These are phyloP conservation scores for Eryngium alpinum DNA, from an alignment of 140 eudicot genomes.

Conservation along the genomic window DNA sequence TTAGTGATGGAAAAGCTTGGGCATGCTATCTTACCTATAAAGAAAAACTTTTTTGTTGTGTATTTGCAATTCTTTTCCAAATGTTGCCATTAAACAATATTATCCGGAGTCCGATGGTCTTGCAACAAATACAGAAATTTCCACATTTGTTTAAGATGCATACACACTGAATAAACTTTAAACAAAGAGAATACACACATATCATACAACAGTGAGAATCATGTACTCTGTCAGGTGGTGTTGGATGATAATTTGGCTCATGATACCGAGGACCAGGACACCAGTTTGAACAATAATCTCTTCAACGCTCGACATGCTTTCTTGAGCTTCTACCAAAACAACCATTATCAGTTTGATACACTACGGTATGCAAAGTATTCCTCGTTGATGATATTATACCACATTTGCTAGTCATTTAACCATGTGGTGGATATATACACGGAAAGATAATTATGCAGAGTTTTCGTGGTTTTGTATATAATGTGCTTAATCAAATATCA, in stretches of 20 bases:
- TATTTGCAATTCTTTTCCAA: constrained; percentile 55
- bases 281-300: constrained; percentile 39
- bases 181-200: constrained; percentile 36
- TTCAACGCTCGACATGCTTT: constrained; percentile 59
- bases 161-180: constrained; percentile 25
- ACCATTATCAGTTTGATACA: constrained; percentile 68
- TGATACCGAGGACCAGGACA: constrained; percentile 69
- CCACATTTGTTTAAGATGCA: constrained; percentile 69
- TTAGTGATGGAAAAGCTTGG: constrained; percentile 85
- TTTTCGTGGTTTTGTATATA: no score
- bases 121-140: constrained; percentile 61
- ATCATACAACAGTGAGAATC: constrained; percentile 49
- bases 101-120: constrained; percentile 63
- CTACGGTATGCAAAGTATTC: constrained; percentile 86
- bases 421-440: not conserved
- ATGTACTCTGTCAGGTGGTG: constrained; percentile 49
- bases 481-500: no score
- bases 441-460: not conserved
- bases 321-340: constrained; percentile 58
- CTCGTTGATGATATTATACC: constrained; percentile 82
- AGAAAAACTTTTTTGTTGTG: constrained; percentile 65
- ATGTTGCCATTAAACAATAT: constrained; percentile 56
- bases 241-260: constrained; percentile 38
- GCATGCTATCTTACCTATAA: constrained; percentile 44
- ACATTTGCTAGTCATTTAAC: constrained; percentile 39